Evolutionary conservation across 345 rosid genomes (phyloP).

Genomic region (Aquilaria sinensis): DNA sequence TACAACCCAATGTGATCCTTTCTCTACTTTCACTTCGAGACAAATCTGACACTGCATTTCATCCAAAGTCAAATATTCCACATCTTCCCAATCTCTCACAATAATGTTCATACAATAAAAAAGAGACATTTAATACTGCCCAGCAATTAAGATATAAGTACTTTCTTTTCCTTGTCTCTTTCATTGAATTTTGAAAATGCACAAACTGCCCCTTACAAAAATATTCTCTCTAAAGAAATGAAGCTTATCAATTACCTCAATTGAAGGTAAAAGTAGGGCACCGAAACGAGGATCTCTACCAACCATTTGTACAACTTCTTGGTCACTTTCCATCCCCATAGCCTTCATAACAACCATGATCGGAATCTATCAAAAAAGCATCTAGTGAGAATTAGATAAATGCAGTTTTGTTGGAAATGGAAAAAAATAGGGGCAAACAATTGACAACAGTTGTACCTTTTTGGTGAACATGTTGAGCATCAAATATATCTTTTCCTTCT

Average conservation of each 20-base stretch:
- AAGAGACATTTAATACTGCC: too few relatives aligned
- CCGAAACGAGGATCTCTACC: conserved; percentile 93
- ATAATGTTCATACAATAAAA: too few relatives aligned
- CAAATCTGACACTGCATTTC: too few relatives aligned
- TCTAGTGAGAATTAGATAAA: not conserved
- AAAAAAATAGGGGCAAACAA: not conserved
- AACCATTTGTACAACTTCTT: conserved; percentile 91
- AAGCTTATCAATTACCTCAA: conserved; percentile 50
- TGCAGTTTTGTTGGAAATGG: not conserved
- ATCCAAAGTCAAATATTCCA: too few relatives aligned
- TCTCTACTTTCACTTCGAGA: too few relatives aligned
- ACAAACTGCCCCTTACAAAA: too few relatives aligned
- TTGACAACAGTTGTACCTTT: conserved; percentile 37
- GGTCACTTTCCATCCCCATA: conserved; percentile 98
- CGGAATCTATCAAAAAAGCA: conserved; percentile 47
- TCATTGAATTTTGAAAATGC: too few relatives aligned
- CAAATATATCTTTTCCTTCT: conserved; percentile 82
- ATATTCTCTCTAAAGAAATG: not conserved
- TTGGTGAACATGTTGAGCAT: conserved; percentile 59
- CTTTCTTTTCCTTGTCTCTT: too few relatives aligned
- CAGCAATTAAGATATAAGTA: too few relatives aligned
- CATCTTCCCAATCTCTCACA: too few relatives aligned
- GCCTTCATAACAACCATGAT: conserved; percentile 86
- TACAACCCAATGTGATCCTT: too few relatives aligned
- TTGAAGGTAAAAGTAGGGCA: conserved; percentile 69